Conservation (phyloP, 2,329 filamentous ascomycete species). For the Penicillium sp. region DNA sequence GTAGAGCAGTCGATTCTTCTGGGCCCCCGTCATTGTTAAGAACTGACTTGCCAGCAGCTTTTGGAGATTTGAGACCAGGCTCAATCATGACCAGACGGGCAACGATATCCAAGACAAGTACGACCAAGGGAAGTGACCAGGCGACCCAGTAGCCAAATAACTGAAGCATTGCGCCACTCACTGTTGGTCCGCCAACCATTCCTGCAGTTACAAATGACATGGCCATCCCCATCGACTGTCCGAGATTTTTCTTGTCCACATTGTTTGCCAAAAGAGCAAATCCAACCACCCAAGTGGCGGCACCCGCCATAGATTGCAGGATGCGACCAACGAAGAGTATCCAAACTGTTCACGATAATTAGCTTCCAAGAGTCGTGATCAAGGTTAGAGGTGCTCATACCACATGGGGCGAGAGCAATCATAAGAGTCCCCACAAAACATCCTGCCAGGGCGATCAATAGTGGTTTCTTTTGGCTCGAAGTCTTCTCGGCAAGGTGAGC, state of each 20-base stretch:
- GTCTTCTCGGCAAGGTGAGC: constrained; percentile 28
- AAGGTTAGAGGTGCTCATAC: constrained; percentile 10
- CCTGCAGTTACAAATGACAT: constrained; percentile 30
- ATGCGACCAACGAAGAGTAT: constrained; percentile 29
- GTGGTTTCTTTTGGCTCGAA: constrained; percentile 22
- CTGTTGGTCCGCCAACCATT: constrained; percentile 30
- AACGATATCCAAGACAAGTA: constrained; percentile 32
- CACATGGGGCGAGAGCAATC: constrained; percentile 20
- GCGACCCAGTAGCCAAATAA: constrained; percentile 34
- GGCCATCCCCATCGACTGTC: constrained; percentile 27
- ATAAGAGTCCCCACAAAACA: constrained; percentile 30
- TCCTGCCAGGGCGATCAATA: constrained; percentile 27
- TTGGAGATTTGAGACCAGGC: background rate
- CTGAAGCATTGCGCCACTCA: constrained; percentile 30
- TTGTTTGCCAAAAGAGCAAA: constrained; percentile 32
- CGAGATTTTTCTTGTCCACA: constrained; percentile 27
- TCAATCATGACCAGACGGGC: constrained; percentile 34
- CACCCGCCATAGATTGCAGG: constrained; percentile 32
- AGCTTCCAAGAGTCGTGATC: background rate
- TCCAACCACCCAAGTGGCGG: constrained; percentile 36
- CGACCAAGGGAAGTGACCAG: constrained; percentile 29
- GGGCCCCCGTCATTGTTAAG: background rate
- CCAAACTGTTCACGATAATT: constrained; percentile 16
- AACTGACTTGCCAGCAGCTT: background rate
- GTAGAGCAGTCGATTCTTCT: constrained; percentile 1